These are phyloP conservation scores for Tuctoria greenei DNA, from an alignment of 176 grass and related monocot species.

Conservation along the genomic window DNA sequence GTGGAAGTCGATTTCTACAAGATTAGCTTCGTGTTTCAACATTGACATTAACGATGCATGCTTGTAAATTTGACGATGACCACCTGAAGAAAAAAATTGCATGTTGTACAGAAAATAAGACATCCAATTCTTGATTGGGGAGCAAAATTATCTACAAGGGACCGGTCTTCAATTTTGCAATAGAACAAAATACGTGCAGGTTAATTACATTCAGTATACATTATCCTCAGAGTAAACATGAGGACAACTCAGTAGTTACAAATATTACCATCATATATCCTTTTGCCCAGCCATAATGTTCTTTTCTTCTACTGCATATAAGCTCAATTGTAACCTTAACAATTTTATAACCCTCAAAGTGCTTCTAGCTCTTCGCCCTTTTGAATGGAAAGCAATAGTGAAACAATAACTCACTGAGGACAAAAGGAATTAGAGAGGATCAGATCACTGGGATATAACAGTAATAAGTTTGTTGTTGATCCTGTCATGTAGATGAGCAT, in stretches of 20 bases:
- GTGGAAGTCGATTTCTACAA: neutral
- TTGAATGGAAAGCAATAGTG: conserved; percentile 3
- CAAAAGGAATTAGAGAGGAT: conserved; percentile 3
- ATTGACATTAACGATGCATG: neutral
- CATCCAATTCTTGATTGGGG: neutral
- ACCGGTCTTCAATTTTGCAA: neutral
- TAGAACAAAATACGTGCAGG: neutral
- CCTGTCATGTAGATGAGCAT: conserved; percentile 25
- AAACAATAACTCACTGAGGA: conserved; percentile 22
- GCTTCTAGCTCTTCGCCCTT: conserved; percentile 26
- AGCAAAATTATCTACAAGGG: neutral
- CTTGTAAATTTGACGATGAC: neutral
- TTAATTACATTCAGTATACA: no score
- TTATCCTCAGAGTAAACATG: no score
- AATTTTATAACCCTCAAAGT: conserved; percentile 9
- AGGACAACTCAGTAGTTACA: no score
- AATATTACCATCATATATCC: no score
- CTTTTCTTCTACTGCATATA: conserved; percentile 8
- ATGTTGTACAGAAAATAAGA: neutral
- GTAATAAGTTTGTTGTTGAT: neutral
- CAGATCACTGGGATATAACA: neutral
- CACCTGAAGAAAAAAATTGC: neutral
- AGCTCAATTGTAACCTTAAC: conserved; percentile 23
- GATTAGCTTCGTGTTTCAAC: neutral
- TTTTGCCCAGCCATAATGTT: neutral